These are phyloP conservation scores for Xylariaceae sp. DNA, from an alignment of 2,329 filamentous ascomycete genomes.

Conservation along the genomic window DNA sequence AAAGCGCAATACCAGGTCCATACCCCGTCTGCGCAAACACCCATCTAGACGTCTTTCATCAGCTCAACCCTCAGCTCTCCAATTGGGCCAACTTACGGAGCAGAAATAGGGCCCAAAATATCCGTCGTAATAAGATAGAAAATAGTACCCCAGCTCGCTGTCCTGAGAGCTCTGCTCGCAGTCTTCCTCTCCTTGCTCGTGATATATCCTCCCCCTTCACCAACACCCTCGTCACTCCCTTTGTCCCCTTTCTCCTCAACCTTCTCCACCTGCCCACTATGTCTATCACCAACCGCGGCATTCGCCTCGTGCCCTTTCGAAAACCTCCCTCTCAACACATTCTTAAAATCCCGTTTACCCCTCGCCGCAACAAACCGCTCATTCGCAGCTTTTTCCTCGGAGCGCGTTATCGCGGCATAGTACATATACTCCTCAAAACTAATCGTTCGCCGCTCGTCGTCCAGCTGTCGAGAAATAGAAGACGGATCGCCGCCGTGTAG, in stretches of 20 bases:
- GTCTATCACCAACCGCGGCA: background rate
- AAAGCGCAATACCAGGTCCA: slow-evolving; percentile 44
- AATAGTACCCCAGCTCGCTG: slow-evolving; percentile 43
- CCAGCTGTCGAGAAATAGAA: too few relatives aligned
- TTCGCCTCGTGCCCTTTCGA: too few relatives aligned
- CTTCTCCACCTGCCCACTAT: background rate
- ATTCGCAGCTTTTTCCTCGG: background rate
- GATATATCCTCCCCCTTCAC: slow-evolving; percentile 16
- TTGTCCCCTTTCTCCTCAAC: background rate
- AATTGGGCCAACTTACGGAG: slow-evolving; percentile 28
- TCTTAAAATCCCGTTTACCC: too few relatives aligned
- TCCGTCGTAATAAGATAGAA: slow-evolving; percentile 52
- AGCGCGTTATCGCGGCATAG: background rate
- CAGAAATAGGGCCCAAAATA: slow-evolving; percentile 43
- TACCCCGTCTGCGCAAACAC: slow-evolving; percentile 17
- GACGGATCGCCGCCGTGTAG: too few relatives aligned
- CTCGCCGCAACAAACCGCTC: background rate
- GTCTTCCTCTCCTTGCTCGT: slow-evolving; percentile 45
- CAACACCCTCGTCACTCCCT: background rate
- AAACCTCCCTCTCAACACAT: too few relatives aligned
- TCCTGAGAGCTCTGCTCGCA: slow-evolving; percentile 44
- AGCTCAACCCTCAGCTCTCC: slow-evolving; percentile 19
- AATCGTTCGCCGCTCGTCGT: too few relatives aligned
- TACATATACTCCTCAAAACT: background rate
- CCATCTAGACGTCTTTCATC: too few relatives aligned